phyloP scores from a whole-genome alignment of 2,329 filamentous ascomycete species.

The Tolypocladium endophyticum region DNA sequence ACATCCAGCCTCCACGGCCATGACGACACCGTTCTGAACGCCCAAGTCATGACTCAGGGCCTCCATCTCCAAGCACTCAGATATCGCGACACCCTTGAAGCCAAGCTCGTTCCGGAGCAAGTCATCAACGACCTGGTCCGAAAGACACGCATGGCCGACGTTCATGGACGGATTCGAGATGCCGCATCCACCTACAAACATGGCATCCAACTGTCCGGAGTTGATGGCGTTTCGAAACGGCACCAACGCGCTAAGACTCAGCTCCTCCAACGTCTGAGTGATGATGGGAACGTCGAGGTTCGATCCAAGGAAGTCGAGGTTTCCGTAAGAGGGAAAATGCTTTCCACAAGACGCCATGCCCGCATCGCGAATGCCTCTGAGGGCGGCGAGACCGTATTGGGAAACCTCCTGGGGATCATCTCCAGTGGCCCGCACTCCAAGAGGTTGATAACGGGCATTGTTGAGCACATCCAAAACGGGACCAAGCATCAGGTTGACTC shows the following conservation, averaged over 20 bases:
- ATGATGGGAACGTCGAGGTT: conserved; percentile 90
- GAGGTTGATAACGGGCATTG: conserved; percentile 80
- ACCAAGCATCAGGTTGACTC: conserved; percentile 91
- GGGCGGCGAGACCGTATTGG: conserved; percentile 78
- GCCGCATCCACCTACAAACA: conserved; percentile 92
- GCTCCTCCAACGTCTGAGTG: conserved; percentile 83
- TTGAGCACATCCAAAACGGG: conserved; percentile 90
- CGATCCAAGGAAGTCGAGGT: conserved; percentile 85
- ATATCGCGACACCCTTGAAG: conserved; percentile 87
- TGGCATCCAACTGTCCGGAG: conserved; percentile 72
- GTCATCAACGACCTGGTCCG: conserved; percentile 86
- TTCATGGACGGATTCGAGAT: conserved; percentile 89
- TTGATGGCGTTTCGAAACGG: conserved; percentile 86
- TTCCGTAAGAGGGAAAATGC: conserved; percentile 93
- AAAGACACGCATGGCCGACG: conserved; percentile 89
- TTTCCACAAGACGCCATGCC: conserved; percentile 86
- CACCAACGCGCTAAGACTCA: conserved; percentile 83
- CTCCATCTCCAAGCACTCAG: conserved; percentile 95
- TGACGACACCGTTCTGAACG: conserved; percentile 92
- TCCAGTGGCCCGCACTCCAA: conserved; percentile 80
- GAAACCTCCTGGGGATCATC: conserved; percentile 95
- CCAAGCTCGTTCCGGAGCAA: conserved; percentile 78
- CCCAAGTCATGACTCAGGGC: conserved; percentile 90
- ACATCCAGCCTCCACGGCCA: conserved; percentile 94
- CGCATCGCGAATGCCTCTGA: conserved; percentile 87